Evolutionary conservation across 306 rosid genomes (phyloP), one percentile per base, ranked within the genome.

Genomic region (Acacia melanoxylon): DNA sequence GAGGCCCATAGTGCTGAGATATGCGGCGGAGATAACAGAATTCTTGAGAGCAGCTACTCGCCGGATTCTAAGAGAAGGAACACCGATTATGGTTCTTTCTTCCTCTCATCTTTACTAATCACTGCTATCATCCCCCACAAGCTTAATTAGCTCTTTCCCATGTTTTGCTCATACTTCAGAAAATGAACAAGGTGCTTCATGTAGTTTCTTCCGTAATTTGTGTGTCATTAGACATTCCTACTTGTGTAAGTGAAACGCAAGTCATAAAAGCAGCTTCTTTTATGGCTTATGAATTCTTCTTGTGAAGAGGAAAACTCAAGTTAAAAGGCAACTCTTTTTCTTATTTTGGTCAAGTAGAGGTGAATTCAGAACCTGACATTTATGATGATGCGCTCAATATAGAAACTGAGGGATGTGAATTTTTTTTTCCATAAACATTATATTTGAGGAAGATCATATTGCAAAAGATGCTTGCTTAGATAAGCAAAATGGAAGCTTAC

Each of bases 1-100:
- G 75, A 51, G 93, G 72, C 91, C 89, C 56, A 22, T 75, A 77
- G 22, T 87, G 85, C 37, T 87, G 61, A 71, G 29, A 84, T 82
- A 46, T 67, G 89, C 86, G 3, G 83, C 48, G 4, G 88, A 86
- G 61, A 77, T 87, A 37, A 79, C 31, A 24, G 65, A 58, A 58
- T 22, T 2, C 4, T 22, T 24, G 29, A 58, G 31, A 58, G 10
- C 27, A 10, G 15, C 31, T 10, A 58, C 24, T 58, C 15, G 65
- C 65, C 31, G 31, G 31, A 58, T 58, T 58, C 31, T 58, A 3
- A n/a, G 63, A 22, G 65, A 22, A 24, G 5, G 67, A 61, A 61
- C 35, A 1, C 67, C 15, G 22, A 3, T 22, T 58, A 10, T 58
- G 14, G 31, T 58, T 22, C 65, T 22, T 9, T 58, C 65, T 58